phyloP scores from a whole-genome alignment of 2,329 filamentous ascomycete species.

The Claviceps sp. region DNA sequence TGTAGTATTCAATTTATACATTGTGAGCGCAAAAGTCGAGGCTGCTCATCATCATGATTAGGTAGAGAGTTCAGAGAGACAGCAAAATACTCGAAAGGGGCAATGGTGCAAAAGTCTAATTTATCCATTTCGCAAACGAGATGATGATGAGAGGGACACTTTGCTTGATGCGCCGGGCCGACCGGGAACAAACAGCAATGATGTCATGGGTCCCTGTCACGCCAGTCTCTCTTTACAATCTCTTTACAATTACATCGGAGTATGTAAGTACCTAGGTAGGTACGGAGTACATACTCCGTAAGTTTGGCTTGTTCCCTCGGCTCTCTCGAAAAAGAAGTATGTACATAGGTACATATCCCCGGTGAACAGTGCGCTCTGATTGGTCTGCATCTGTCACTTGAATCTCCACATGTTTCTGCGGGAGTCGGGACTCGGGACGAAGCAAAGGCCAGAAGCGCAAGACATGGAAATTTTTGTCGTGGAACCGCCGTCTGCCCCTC shows the following conservation, averaged over 20 bases:
- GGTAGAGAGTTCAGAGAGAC: background rate
- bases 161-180: background rate
- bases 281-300: no score
- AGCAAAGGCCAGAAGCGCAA: background rate
- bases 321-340: background rate
- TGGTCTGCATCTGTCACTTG: background rate
- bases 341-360: background rate
- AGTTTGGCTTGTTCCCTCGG: background rate
- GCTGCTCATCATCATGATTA: background rate
- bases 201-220: background rate
- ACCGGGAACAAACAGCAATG: background rate
- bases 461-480: slow-evolving; percentile 14
- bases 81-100: background rate
- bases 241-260: no score
- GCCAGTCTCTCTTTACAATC: background rate
- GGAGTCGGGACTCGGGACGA: background rate
- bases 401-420: background rate
- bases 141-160: background rate
- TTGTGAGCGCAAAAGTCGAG: slow-evolving; percentile 11
- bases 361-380: background rate
- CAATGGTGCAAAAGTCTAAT: background rate
- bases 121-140: background rate
- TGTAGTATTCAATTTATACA: slow-evolving; percentile 58
- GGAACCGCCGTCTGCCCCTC: slow-evolving; percentile 13
- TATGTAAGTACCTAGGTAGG: no score